Conservation (phyloP, 192 early-diverging fungal species). For the Backusella circina region DNA sequence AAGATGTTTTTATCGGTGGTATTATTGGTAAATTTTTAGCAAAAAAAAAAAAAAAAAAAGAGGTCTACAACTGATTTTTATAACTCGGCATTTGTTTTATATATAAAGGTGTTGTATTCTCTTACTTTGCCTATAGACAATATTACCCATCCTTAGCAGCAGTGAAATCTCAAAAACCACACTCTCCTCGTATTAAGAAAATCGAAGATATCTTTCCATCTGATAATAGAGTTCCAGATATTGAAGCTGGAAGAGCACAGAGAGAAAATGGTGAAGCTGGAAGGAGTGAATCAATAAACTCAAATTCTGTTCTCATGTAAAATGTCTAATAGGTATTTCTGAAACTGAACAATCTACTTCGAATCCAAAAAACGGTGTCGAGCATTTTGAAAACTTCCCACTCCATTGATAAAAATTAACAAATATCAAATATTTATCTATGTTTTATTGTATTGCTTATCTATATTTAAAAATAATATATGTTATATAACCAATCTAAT, state of each 20-base stretch:
- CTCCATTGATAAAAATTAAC: background rate
- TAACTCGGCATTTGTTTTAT: background rate
- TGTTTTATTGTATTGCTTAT: too few relatives aligned
- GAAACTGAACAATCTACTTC: background rate
- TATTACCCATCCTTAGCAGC: slow-evolving; percentile 54
- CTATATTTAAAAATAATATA: too few relatives aligned
- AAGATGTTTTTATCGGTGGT: slow-evolving; percentile 66
- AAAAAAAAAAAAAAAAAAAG: background rate
- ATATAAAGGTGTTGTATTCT: slow-evolving; percentile 52
- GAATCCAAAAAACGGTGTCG: background rate
- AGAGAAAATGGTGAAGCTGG: background rate
- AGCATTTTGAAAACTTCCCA: background rate
- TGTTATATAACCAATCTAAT: too few relatives aligned
- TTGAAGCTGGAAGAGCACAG: background rate
- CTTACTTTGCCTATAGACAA: slow-evolving; percentile 62
- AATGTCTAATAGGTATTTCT: background rate
- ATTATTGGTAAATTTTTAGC: slow-evolving; percentile 45
- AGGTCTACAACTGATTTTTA: too few relatives aligned
- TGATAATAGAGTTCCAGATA: background rate
- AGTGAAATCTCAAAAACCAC: background rate
- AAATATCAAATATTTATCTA: background rate
- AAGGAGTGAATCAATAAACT: background rate
- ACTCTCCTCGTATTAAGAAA: slow-evolving; percentile 11
- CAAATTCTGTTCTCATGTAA: background rate
- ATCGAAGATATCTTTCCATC: background rate